Evolutionary conservation across 768 basidiomycete species (phyloP), one percentile per base, ranked within the genome.

Genomic region (Suillus subluteus): DNA sequence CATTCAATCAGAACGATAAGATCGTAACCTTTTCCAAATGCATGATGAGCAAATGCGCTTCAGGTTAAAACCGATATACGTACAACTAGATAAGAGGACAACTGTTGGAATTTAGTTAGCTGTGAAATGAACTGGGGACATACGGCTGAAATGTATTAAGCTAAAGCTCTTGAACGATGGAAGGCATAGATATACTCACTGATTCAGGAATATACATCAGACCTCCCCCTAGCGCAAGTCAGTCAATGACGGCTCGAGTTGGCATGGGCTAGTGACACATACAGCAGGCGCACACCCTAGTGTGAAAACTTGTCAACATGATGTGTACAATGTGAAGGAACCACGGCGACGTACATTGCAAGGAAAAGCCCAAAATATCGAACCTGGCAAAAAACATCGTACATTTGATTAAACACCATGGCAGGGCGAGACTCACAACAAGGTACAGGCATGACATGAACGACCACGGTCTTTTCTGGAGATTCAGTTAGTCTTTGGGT

Each of bases 341-440:
- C 38, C 6, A 35, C 9, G 3, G n/a, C 58, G 23, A 30, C 58
- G 40, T 61, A 61, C 58, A 43, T 8, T 43, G 40, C 58, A 7
- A 61, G 40, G 58, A 41, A 61, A 61, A 61, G 40, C 18, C 58
- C 58, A 12, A 61, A 13, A 37, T 61, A 61, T 30, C 58, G 58
- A 30, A 61, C 58, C 58, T 61, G 11, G 40, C 26, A 30, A 38
- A 38, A 8, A 23, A 7, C 6, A 41, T 40, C 40, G 2, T 55
- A 55, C 4, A 30, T 11, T 32, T 55, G 18, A 26, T 30, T 1
- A 12, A 21, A 26, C 16, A 26, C 23, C 16, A 4, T 38, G 26
- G 40, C 3, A 43, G n/a, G 26, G 58, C 4, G 11, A 37, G 30
- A 18, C 58, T 30, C 40, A 61, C 58, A 30, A 43, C 40, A 23